Conservation (phyloP, 805 yeast genomes). For the Lipomyces sp. region DNA sequence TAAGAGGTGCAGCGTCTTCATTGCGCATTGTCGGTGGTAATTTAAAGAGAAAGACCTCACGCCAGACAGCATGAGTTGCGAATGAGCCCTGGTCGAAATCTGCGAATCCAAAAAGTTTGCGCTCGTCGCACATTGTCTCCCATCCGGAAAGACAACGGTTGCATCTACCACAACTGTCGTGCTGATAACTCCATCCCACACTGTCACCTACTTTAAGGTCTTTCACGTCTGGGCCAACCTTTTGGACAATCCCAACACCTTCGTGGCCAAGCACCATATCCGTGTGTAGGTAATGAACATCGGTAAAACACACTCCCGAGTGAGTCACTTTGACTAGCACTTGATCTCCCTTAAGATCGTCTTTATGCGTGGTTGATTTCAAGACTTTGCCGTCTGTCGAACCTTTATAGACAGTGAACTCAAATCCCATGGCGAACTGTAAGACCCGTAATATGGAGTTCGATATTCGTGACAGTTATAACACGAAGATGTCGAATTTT, state of each 20-base stretch:
- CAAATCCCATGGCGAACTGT: conserved; percentile 4
- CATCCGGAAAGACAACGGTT: conserved; percentile 4
- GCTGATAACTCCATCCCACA: conserved; percentile 13
- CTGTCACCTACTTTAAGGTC: conserved; percentile 10
- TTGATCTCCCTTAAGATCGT: conserved; percentile 6
- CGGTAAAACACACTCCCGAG: conserved; percentile 17
- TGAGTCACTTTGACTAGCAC: conserved; percentile 14
- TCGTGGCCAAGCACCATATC: conserved; percentile 16
- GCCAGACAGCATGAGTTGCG: conserved; percentile 53
- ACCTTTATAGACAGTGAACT: conserved; percentile 8
- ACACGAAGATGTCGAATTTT: no score
- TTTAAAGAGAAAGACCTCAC: conserved; percentile 61
- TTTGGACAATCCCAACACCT: conserved; percentile 12
- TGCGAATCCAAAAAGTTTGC: background rate
- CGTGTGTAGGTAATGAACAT: conserved; percentile 4
- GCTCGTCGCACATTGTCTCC: conserved; percentile 1
- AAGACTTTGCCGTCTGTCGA: conserved; percentile 6
- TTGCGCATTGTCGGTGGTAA: conserved; percentile 52
- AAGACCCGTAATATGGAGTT: background rate
- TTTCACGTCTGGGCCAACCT: conserved; percentile 2
- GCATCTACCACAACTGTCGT: conserved; percentile 10
- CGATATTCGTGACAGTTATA: no score
- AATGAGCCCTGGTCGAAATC: conserved; percentile 13
- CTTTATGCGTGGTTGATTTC: background rate
- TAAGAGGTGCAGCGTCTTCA: conserved; percentile 61